Percentiles rank a stretch among this genome's conserved stretches.
These are phyloP conservation scores for Talaromyces trachyspermus DNA, from an alignment of 495 filamentous ascomycete species.

Conservation along the genomic window DNA sequence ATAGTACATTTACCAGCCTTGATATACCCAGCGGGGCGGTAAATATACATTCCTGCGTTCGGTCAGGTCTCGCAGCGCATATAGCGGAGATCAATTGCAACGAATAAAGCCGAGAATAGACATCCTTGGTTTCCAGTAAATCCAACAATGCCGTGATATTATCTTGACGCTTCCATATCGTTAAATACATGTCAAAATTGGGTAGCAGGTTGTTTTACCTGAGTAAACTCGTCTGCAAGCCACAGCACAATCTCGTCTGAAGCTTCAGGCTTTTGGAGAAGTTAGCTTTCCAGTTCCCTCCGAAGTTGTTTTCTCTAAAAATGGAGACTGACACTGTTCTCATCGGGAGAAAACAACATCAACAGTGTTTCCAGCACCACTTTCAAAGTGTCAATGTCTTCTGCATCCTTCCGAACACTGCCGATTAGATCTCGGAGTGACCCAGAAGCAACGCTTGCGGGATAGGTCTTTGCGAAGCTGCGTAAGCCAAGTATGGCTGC, in stretches of 20 bases:
- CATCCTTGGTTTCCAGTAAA: constrained; percentile 79
- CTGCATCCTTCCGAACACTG: constrained; percentile 75
- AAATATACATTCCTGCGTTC: constrained; percentile 93
- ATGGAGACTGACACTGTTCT: constrained; percentile 49
- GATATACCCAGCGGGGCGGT: constrained; percentile 83
- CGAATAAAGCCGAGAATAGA: constrained; percentile 89
- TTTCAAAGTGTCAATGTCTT: constrained; percentile 95
- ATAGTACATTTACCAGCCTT: constrained; percentile 72
- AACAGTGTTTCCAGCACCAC: constrained; percentile 89
- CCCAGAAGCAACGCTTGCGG: constrained; percentile 91
- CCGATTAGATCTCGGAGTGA: constrained; percentile 79
- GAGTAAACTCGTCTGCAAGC: constrained; percentile 97
- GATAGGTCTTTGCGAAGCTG: constrained; percentile 93
- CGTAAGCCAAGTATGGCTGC: constrained; percentile 87
- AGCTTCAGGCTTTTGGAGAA: constrained; percentile 64
- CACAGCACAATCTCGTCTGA: constrained; percentile 95
- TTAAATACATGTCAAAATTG: constrained; percentile 25
- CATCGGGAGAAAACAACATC: constrained; percentile 79
- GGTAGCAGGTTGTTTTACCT: constrained; percentile 43
- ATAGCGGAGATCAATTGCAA: constrained; percentile 86
- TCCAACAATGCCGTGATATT: constrained; percentile 89
- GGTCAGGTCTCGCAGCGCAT: constrained; percentile 74
- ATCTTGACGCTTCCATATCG: constrained; percentile 68
- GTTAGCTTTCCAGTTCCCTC: constrained; percentile 19
- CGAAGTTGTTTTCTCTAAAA: not conserved